These are phyloP conservation scores for Solanum aculeatissimum DNA, from an alignment of 305 asterid species.

Conservation along the genomic window DNA sequence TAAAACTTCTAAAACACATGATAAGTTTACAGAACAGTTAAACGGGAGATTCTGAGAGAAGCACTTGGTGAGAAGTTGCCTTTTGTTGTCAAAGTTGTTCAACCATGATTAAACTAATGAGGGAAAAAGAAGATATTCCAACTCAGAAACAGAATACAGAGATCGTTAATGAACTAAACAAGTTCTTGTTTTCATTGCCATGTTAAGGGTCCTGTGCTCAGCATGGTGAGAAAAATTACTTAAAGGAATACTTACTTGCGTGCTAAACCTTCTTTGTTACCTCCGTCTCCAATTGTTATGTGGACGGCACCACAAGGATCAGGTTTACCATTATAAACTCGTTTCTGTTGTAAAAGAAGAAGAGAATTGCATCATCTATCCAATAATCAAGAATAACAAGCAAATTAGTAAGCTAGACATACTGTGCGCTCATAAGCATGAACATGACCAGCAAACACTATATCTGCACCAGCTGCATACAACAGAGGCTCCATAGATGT, in stretches of 20 bases:
- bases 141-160: neutral
- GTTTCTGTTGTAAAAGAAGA: constrained; percentile 18
- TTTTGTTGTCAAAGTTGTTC: neutral
- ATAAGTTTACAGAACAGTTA: neutral
- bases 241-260: constrained; percentile 15
- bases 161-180: neutral
- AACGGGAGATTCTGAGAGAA: neutral
- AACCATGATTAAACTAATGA: neutral
- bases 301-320: constrained; percentile 43
- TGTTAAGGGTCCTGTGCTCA: neutral
- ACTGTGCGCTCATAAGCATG: constrained; percentile 97
- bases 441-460: constrained; percentile 73
- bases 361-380: neutral
- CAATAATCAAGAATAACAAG: neutral
- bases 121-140: neutral
- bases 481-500: constrained; percentile 65
- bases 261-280: constrained; percentile 44
- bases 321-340: constrained; percentile 22
- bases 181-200: neutral
- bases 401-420: constrained; percentile 2
- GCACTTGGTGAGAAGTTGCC: neutral
- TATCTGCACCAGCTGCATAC: constrained; percentile 56
- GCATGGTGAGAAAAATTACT: neutral
- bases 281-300: constrained; percentile 50
- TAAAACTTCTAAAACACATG: neutral